Conservation (phyloP, 2,329 filamentous ascomycete species). For the Neofusicoccum ribis region DNA sequence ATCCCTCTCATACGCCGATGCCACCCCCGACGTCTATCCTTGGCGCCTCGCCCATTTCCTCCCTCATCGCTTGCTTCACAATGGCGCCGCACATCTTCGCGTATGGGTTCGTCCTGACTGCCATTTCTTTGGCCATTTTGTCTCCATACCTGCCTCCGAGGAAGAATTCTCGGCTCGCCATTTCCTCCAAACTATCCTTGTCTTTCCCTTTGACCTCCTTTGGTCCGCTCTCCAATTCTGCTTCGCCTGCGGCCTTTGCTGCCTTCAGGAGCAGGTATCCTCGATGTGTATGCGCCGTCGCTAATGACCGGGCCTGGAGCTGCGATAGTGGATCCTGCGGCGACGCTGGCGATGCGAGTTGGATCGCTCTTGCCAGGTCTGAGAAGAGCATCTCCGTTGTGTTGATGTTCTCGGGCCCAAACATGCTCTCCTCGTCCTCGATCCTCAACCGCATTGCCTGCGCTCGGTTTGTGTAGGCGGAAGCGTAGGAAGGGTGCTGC, state of each 20-base stretch:
- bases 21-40: constrained; percentile 17
- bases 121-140: constrained; percentile 57
- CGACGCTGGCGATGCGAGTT: constrained; percentile 19
- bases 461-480: constrained; percentile 72
- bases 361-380: constrained; percentile 51
- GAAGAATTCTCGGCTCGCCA: constrained; percentile 57
- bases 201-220: constrained; percentile 34
- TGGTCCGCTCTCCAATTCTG: constrained; percentile 24
- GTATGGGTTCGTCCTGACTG: constrained; percentile 63
- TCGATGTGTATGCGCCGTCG: constrained; percentile 71
- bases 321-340: constrained; percentile 54
- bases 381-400: constrained; percentile 46
- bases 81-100: constrained; percentile 64
- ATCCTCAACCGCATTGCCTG: constrained; percentile 65
- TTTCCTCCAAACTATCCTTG: constrained; percentile 51
- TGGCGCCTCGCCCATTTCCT: constrained; percentile 45
- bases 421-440: constrained; percentile 50
- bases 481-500: constrained; percentile 66
- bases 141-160: constrained; percentile 58
- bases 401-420: constrained; percentile 29
- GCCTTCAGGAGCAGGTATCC: constrained; percentile 48
- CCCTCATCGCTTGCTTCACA: constrained; percentile 60
- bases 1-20: background rate
- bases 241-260: constrained; percentile 28
- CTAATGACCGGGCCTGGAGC: constrained; percentile 64